Evolutionary conservation across 2,329 filamentous ascomycete genomes (phyloP).

Genomic region (Neofusicoccum kwambonambiense): DNA sequence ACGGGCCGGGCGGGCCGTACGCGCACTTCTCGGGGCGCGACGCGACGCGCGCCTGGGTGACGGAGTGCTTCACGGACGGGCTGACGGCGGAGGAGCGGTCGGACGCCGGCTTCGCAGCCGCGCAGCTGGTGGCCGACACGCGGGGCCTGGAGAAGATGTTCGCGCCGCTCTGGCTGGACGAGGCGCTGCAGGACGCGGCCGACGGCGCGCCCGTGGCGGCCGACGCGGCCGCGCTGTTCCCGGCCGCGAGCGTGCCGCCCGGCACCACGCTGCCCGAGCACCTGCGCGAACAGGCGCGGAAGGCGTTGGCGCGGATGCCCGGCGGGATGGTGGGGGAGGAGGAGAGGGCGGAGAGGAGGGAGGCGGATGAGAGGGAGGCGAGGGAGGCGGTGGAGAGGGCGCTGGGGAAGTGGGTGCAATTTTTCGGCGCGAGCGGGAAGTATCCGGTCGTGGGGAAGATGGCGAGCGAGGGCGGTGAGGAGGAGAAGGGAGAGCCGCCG

Average conservation of each 20-base stretch:
- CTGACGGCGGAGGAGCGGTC: not conserved
- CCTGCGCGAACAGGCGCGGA: not conserved
- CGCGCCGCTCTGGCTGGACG: slow-evolving; percentile 29
- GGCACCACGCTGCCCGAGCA: slow-evolving; percentile 13
- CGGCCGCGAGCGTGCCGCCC: not conserved
- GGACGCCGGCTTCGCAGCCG: not conserved
- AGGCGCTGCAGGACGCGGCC: slow-evolving; percentile 23
- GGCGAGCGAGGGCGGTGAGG: slow-evolving; percentile 19
- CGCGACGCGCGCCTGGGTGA: slow-evolving; percentile 31
- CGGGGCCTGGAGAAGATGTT: slow-evolving; percentile 29
- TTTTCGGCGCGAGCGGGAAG: slow-evolving; percentile 26
- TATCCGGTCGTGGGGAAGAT: slow-evolving; percentile 27
- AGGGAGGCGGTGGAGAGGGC: not conserved
- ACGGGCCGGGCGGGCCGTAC: slow-evolving; percentile 32
- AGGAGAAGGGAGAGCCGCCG: slow-evolving; percentile 18
- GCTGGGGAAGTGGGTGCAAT: slow-evolving; percentile 15
- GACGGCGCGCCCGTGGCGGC: slow-evolving; percentile 19
- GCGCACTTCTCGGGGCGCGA: slow-evolving; percentile 30
- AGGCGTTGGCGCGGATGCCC: not conserved
- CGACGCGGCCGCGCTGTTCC: slow-evolving; percentile 6
- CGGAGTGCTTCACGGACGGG: slow-evolving; percentile 29
- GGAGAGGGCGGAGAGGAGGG: slow-evolving; percentile 23
- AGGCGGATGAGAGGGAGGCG: slow-evolving; percentile 22
- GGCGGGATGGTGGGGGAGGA: slow-evolving; percentile 22
- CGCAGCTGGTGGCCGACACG: slow-evolving; percentile 27